Evolutionary conservation across 768 basidiomycete species (phyloP).

Genomic region (Podaxis pistillaris): DNA sequence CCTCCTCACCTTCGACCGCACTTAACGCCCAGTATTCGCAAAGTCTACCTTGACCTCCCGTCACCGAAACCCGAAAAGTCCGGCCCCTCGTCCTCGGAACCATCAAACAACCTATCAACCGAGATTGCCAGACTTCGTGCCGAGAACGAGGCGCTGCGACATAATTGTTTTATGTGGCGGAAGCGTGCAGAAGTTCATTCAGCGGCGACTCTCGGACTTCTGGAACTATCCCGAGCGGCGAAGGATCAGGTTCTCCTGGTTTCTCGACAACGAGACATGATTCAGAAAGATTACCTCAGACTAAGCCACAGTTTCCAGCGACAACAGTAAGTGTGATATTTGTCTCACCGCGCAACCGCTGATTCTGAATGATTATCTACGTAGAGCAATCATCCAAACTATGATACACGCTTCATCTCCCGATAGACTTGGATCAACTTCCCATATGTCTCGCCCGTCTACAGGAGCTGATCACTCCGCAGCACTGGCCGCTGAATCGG

Average conservation of each 20-base stretch:
- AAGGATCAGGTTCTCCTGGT: slow-evolving; percentile 39
- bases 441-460: neutral
- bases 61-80: slow-evolving; percentile 18
- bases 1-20: slow-evolving; percentile 61
- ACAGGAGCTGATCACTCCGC: neutral
- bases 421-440: neutral
- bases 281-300: slow-evolving; percentile 21
- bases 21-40: slow-evolving; percentile 56
- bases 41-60: slow-evolving; percentile 44
- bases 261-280: slow-evolving; percentile 36
- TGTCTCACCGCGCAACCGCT: too few relatives aligned
- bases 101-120: slow-evolving; percentile 21
- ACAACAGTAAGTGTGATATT: slow-evolving; percentile 1
- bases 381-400: neutral
- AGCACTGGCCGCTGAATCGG: neutral
- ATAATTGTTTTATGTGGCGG: slow-evolving; percentile 44
- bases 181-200: slow-evolving; percentile 50
- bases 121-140: slow-evolving; percentile 41
- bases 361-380: neutral
- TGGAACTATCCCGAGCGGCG: slow-evolving; percentile 40
- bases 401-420: neutral
- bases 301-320: slow-evolving; percentile 26
- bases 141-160: slow-evolving; percentile 42
- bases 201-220: slow-evolving; percentile 43
- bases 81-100: neutral